Evolutionary conservation across 2,329 filamentous ascomycete species (phyloP), one percentile per base, ranked within the genome.

Genomic region (Clarireedia monteithiana): DNA sequence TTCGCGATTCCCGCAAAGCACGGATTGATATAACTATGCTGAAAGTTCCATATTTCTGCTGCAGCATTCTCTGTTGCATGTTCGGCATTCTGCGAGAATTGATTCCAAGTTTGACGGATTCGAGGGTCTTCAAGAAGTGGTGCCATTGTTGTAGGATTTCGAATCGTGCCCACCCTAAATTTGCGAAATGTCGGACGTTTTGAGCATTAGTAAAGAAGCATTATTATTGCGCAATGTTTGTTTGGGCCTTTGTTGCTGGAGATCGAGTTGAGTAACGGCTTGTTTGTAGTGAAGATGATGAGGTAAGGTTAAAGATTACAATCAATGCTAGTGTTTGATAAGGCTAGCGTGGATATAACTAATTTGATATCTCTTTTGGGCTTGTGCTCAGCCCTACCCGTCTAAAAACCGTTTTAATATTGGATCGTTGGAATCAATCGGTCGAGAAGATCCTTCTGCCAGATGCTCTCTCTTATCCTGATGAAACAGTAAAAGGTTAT

Each of bases 71-170:
- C 90, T 59, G 95, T 95, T 48, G 89, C 90, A 34, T 88, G 82
- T 72, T 96, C 92, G 72, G 95, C 84, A 67, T 92, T 95, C 64
- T 94, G 88, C 6, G 89, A 86, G 69, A 96, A 86, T 69, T 94
- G 89, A 70, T 96, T 95, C 81, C 95, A 89, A 65, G 89, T 90
- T 72, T 95, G 91, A 63, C 91, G 89, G 71, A 96, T 84, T 67
- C 91, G 88, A 59, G 91, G 91, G 72, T 96, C 91, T 68, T 86
- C 82, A 62, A 86, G 75, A 63, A 86, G 63, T 48, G 68, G 64
- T 50, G 68, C 66, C 68, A 70, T 70, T 34, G 30, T 34, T 12
- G 9, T 34, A 34, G 30, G 30, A 12, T 12, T 34, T 12, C 30
- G 9, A 34, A 12, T 34, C 9, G 30, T 34, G 9, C 30, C 30